A percentile compares a stretch with the other conserved stretches of the same genome.
Conservation (phyloP, 2,329 filamentous ascomycete species). For the Metarhizium brunneum region DNA sequence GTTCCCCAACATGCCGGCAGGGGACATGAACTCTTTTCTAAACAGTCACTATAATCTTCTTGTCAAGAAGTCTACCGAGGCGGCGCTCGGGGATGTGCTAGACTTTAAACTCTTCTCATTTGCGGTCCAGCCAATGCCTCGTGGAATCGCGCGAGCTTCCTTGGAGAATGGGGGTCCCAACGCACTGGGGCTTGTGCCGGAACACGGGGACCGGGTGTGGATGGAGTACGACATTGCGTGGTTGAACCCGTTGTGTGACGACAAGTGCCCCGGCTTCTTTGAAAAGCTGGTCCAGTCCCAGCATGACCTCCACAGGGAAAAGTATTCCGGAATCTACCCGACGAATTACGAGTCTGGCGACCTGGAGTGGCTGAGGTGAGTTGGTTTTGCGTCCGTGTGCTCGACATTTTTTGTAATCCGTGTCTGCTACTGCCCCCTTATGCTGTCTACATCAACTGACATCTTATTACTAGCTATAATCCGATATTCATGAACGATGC, state of each 20-base stretch:
- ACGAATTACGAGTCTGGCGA: conserved; percentile 13
- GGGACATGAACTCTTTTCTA: conserved; percentile 12
- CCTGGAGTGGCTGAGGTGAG: conserved; percentile 9
- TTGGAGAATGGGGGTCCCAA: conserved; percentile 11
- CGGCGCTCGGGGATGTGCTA: conserved; percentile 1
- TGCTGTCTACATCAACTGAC: background rate
- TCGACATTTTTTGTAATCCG: too few relatives aligned
- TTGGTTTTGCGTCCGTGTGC: background rate
- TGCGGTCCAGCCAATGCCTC: conserved; percentile 12
- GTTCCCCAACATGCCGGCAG: conserved; percentile 14
- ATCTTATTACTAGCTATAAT: conserved; percentile 9
- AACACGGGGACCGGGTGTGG: conserved; percentile 20
- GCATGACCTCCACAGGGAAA: conserved; percentile 8
- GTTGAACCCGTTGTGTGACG: conserved; percentile 13
- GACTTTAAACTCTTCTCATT: conserved; percentile 9
- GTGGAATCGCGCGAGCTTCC: conserved; percentile 9
- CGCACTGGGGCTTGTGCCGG: conserved; percentile 15
- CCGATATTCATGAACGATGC: conserved; percentile 17
- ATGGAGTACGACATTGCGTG: conserved; percentile 21
- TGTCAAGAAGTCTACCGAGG: background rate
- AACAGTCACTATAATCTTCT: conserved; percentile 8
- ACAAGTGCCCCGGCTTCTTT: conserved; percentile 7
- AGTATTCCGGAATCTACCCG: conserved; percentile 11
- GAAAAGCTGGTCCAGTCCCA: conserved; percentile 3
- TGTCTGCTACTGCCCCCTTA: too few relatives aligned